phyloP scores from a whole-genome alignment of 164 flowering plant species.

The Euptelea pleiosperma region DNA sequence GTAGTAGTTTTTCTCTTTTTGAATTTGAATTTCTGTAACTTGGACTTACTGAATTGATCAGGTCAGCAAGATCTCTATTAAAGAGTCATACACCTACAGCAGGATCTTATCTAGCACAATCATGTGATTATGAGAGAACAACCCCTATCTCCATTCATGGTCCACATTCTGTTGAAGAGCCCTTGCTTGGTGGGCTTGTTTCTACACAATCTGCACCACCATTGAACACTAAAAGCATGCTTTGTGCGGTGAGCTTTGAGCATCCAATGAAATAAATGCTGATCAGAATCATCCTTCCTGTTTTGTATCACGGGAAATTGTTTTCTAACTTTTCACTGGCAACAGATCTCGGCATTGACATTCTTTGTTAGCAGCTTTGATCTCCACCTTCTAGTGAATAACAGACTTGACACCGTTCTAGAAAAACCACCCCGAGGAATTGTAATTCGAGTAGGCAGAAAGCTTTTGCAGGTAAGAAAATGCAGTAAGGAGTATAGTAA shows the following conservation, averaged over 20 bases:
- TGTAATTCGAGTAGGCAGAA: slow-evolving; percentile 42
- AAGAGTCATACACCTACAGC: slow-evolving; percentile 47
- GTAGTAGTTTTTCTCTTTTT: too few species aligned
- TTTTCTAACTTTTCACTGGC: slow-evolving; percentile 2
- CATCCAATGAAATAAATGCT: neutral
- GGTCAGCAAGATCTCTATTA: slow-evolving; percentile 70
- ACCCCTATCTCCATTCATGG: slow-evolving; percentile 8
- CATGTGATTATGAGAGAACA: slow-evolving; percentile 19
- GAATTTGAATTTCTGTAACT: too few species aligned
- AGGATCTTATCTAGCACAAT: slow-evolving; percentile 35
- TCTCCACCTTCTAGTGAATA: slow-evolving; percentile 14
- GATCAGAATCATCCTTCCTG: neutral
- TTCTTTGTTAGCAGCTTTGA: slow-evolving; percentile 33
- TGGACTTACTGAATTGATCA: slow-evolving; percentile 24
- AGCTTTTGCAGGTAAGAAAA: slow-evolving; percentile 50
- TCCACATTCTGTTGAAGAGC: slow-evolving; percentile 36
- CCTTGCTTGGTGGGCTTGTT: slow-evolving; percentile 38
- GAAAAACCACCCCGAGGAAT: slow-evolving; percentile 25
- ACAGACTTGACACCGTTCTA: neutral
- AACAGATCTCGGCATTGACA: slow-evolving; percentile 41
- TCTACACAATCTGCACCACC: slow-evolving; percentile 36
- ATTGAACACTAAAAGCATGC: slow-evolving; percentile 36
- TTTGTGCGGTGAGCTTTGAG: slow-evolving; percentile 47
- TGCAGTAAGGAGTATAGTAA: too few species aligned
- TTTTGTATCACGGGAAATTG: neutral